Evolutionary conservation across 345 rosid species (phyloP), one percentile per base, ranked within the genome.

Genomic region (Hibiscus mutabilis): DNA sequence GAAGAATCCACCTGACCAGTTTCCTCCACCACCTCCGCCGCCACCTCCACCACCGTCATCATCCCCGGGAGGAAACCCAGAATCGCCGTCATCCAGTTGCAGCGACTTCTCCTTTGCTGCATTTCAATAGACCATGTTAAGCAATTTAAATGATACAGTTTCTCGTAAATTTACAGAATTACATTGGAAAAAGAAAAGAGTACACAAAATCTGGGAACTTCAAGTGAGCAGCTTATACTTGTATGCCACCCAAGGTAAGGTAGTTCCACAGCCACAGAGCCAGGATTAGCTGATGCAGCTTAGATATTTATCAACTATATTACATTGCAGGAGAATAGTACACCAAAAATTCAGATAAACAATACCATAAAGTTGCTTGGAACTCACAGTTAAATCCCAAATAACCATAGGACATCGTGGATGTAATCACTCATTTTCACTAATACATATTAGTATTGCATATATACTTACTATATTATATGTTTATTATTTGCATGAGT

Each of bases 1-100:
- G 84, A 89, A 89, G 81, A 91, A 94, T 25, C 97, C 98, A 4
- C 98, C 98, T 0, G 97, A 94, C 84, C 83, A 90, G 81, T 86
- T 87, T 42, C 95, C 97, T 15, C 98, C 98, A 0, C 96, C 97
- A 0, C 98, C 97, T 12, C 97, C 97, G 0, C 97, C 96, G 0
- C 96, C 98, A 0, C 97, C 98, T 0, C 97, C 98, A 0, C 93
- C 95, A 1, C 84, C 96, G 19, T 79, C 96, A 51, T 87, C 89
- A 73, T 85, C 90, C 0, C 86, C 80, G 18, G 97, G 97, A 6
- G 95, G 95, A 29, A 91, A 80, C 5, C 89, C 97, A 35, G 89
- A 82, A 49, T 96, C 97, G 7, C 93, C 91, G 73, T 88, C 96
- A 52, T 91, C 97, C 1, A 91, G 80, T 63, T 84, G 74, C 0